These are phyloP conservation scores for Syzygium oleosum DNA, from an alignment of 345 rosid genomes.

Conservation along the genomic window DNA sequence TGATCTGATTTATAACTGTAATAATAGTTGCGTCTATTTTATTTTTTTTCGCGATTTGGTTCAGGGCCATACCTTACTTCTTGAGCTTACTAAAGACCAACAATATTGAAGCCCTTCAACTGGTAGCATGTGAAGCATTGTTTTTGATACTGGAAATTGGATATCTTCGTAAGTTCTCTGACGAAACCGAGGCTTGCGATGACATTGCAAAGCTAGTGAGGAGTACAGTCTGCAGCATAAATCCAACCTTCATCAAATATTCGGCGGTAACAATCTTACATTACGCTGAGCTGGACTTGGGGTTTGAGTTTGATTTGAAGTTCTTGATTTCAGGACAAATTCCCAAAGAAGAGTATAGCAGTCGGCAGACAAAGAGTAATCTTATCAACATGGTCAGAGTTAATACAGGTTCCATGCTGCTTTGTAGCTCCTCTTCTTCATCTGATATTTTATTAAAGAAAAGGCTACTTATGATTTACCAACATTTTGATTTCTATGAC, in stretches of 20 bases:
- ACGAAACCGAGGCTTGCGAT: not conserved
- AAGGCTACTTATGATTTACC: not conserved
- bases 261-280: not conserved
- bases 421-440: not conserved
- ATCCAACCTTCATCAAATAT: not conserved
- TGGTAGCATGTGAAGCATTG: slow-evolving; percentile 3
- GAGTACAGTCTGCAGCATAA: not conserved
- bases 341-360: not conserved
- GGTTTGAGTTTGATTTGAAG: not conserved
- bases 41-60: not conserved
- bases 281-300: not conserved
- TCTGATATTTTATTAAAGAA: not conserved
- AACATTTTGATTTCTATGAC: not conserved
- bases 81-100: slow-evolving; percentile 1
- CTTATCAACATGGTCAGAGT: slow-evolving; percentile 1
- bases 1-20: not conserved
- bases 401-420: not conserved
- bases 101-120: not conserved
- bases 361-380: not conserved
- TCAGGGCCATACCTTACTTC: slow-evolving; percentile 7
- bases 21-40: not conserved
- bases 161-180: not conserved
- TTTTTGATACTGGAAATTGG: slow-evolving; percentile 5
- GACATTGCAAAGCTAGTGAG: not conserved
- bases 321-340: not conserved